Evolutionary conservation across 2,329 filamentous ascomycete genomes (phyloP).

Genomic region (Pseudocercospora eumusae): DNA sequence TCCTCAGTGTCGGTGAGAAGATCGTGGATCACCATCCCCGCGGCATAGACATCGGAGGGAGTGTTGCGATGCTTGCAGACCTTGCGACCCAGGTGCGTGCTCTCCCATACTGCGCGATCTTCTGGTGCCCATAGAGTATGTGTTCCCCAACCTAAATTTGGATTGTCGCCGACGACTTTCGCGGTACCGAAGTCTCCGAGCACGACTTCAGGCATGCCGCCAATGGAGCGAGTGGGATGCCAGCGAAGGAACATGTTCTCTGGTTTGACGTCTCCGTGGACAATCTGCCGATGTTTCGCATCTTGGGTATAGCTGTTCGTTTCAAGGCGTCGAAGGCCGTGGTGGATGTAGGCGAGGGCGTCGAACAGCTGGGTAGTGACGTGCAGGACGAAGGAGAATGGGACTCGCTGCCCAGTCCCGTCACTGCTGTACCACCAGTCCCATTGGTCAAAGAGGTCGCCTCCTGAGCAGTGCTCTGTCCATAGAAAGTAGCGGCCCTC

Average conservation of each 20-base stretch:
- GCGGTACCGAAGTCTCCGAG: neutral
- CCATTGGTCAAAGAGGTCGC: constrained; percentile 21
- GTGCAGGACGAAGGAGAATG: constrained; percentile 24
- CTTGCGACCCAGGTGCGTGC: neutral
- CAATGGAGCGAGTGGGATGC: neutral
- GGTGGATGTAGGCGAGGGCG: constrained; percentile 28
- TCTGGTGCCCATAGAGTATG: neutral
- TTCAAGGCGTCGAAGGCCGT: constrained; percentile 22
- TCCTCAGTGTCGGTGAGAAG: neutral
- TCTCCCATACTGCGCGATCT: neutral
- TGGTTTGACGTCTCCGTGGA: constrained; percentile 30
- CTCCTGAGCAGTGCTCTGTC: constrained; percentile 15
- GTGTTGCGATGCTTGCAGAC: neutral
- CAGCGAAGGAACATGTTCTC: constrained; percentile 28
- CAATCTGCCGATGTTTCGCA: constrained; percentile 11
- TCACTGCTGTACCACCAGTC: neutral
- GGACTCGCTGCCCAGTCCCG: neutral
- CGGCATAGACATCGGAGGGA: neutral
- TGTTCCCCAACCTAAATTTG: neutral
- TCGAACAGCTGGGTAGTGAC: constrained; percentile 20
- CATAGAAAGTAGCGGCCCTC: neutral
- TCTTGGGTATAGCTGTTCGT: constrained; percentile 19
- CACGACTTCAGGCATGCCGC: neutral
- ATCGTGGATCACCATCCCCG: neutral
- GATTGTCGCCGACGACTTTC: neutral